Percentiles rank a stretch among this genome's conserved stretches.
phyloP scores from a whole-genome alignment of 1,284 basidiomycete genomes.

The Tilletia setariae region DNA sequence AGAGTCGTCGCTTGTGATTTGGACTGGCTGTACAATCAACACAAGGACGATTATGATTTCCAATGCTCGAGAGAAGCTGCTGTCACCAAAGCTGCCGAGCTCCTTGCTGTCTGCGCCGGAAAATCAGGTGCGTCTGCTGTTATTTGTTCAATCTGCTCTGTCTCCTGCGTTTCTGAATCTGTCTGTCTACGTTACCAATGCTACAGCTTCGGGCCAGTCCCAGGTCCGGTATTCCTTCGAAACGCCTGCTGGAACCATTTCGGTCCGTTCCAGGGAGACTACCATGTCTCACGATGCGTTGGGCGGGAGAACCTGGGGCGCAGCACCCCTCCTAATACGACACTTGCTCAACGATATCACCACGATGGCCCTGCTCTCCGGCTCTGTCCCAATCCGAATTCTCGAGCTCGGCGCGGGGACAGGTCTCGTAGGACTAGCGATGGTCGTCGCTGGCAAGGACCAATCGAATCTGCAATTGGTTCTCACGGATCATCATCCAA shows the following conservation, averaged over 20 bases:
- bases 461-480: not conserved
- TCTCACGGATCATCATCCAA: conserved; percentile 44
- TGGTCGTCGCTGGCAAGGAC: conserved; percentile 19
- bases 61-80: conserved; percentile 19
- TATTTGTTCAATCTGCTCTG: too few relatives aligned
- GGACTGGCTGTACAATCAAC: conserved; percentile 19
- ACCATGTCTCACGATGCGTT: conserved; percentile 42
- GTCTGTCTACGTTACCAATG: not conserved
- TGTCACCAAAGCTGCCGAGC: conserved; percentile 24
- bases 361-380: not conserved
- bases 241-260: not conserved
- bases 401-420: conserved; percentile 51
- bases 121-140: conserved; percentile 22
- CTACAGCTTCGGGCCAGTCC: conserved; percentile 16
- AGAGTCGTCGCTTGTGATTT: conserved; percentile 28
- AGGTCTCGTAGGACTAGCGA: conserved; percentile 41
- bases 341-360: conserved; percentile 31
- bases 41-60: not conserved
- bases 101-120: conserved; percentile 32
- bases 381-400: conserved; percentile 18
- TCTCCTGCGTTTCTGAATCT: too few relatives aligned
- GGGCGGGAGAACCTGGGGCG: conserved; percentile 46
- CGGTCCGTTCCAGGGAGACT: conserved; percentile 34
- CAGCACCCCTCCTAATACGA: conserved; percentile 38
- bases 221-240: not conserved